A percentile compares a stretch with the other conserved stretches of the same genome.
Evolutionary conservation across 2,329 filamentous ascomycete genomes (phyloP).

Genomic region (Rhynchosporium secalis): DNA sequence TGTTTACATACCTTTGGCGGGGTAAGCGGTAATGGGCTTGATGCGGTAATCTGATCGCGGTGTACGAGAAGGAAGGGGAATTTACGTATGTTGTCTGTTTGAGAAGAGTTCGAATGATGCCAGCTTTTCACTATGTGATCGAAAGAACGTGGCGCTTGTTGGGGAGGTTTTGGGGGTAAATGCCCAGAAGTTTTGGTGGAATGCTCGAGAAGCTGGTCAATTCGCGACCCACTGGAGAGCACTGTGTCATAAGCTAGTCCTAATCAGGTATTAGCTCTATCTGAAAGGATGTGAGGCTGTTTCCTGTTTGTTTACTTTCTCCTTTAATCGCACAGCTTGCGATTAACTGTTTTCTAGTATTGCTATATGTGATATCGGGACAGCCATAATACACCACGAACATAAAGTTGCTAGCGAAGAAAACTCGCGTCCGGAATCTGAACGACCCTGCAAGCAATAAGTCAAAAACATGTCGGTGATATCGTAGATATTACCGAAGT

Average conservation of each 20-base stretch:
- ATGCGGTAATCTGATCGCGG: background rate
- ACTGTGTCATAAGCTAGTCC: background rate
- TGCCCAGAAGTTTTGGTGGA: background rate
- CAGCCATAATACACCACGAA: no score
- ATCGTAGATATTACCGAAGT: no score
- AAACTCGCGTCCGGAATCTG: no score
- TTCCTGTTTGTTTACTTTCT: no score
- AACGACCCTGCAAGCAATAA: no score
- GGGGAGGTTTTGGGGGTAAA: slow-evolving; percentile 23
- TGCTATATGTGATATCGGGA: no score
- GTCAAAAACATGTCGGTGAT: no score
- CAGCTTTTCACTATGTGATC: slow-evolving; percentile 15
- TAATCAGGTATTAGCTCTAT: background rate
- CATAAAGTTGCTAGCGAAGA: no score
- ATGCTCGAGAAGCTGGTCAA: slow-evolving; percentile 15
- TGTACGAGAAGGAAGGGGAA: background rate
- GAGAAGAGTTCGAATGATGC: slow-evolving; percentile 6
- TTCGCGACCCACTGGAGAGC: background rate
- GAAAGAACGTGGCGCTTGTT: slow-evolving; percentile 4
- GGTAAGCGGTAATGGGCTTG: slow-evolving; percentile 6
- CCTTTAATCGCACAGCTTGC: no score
- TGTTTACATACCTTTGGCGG: slow-evolving; percentile 21
- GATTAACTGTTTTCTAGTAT: no score
- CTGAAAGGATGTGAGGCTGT: background rate
- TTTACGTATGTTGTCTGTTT: background rate